Conservation (phyloP, 1,284 basidiomycete species). For the Clitocybe nebularis region DNA sequence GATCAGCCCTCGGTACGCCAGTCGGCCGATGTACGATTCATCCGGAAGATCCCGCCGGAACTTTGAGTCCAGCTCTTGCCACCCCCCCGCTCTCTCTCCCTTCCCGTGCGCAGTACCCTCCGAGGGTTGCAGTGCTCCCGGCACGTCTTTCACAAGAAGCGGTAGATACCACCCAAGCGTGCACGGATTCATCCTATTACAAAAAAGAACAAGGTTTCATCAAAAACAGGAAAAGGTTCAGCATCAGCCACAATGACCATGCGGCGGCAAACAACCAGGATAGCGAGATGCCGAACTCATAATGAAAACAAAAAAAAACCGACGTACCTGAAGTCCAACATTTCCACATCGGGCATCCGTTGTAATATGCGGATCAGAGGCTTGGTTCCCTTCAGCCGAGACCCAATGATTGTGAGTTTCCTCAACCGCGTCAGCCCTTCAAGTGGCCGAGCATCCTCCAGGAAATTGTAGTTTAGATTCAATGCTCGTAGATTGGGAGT, state of each 20-base stretch:
- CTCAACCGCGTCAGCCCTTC: slow-evolving; percentile 72
- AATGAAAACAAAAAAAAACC: slow-evolving; percentile 14
- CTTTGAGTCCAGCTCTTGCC: slow-evolving; percentile 77
- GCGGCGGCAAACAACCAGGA: slow-evolving; percentile 5
- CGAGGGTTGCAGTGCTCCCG: slow-evolving; percentile 64
- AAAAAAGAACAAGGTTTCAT: slow-evolving; percentile 9
- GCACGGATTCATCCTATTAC: slow-evolving; percentile 80
- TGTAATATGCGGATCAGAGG: slow-evolving; percentile 68
- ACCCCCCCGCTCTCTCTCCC: slow-evolving; percentile 36
- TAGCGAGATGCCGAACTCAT: slow-evolving; percentile 4
- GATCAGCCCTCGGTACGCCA: slow-evolving; percentile 84
- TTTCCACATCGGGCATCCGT: slow-evolving; percentile 75
- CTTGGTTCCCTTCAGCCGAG: slow-evolving; percentile 68
- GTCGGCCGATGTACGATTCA: slow-evolving; percentile 77
- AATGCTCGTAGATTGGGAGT: slow-evolving; percentile 88
- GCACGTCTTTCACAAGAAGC: slow-evolving; percentile 66
- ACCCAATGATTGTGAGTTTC: slow-evolving; percentile 85
- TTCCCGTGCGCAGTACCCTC: slow-evolving; percentile 31
- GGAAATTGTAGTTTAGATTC: slow-evolving; percentile 95
- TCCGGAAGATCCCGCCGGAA: slow-evolving; percentile 89
- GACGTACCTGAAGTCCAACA: slow-evolving; percentile 86
- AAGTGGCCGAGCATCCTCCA: slow-evolving; percentile 68
- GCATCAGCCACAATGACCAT: slow-evolving; percentile 5
- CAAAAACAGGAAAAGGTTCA: too few relatives aligned
- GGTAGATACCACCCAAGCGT: slow-evolving; percentile 94